Base-by-base conservation (phyloP, 345 rosid species). In the Ricinus communis region DNA sequence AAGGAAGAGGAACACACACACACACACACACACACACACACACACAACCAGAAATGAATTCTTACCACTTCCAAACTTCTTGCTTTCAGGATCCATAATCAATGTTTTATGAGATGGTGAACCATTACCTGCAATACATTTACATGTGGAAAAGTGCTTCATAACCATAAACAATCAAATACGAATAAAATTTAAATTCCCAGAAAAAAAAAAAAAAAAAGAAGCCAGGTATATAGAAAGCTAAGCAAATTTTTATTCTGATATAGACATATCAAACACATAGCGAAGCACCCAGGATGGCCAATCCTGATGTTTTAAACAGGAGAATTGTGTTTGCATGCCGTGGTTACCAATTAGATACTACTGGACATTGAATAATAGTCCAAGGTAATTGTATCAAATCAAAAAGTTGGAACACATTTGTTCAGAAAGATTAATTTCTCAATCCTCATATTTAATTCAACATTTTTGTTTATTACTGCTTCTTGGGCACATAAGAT, bases 1-100 rank as follows among this genome's bases (percentile, higher is more conserved):
- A 36, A 8, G 27, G 19, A 43, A 25, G 25, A 25, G 22, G 21
- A 19, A 65, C 45, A 15, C 0, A 7, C 11, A 54, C 22, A 28
- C 14, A n/a, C n/a, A n/a, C n/a, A n/a, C n/a, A n/a, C n/a, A n/a
- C n/a, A n/a, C n/a, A n/a, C n/a, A n/a, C n/a, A n/a, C n/a, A n/a
- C n/a, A n/a, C n/a, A n/a, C n/a, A n/a, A n/a, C n/a, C 14, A 56
- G 56, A 30, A 66, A 49, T 46, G 36, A 58, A 73, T 60, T 83
- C 77, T 78, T 59, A 87, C 95, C 95, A 77, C 80, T 78, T 79
- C 92, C 95, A 74, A 85, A 90, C 56, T 83, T 87, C 81, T 85
- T 87, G 81, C 76, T 80, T 73, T 90, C 90, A 60, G 77, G 74
- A 81, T 90, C 92, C 95, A 90, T 90, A 70, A 62, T 82, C 79